Base-by-base conservation (phyloP, 192 early-diverging fungal genomes). In the Backusella circina region DNA sequence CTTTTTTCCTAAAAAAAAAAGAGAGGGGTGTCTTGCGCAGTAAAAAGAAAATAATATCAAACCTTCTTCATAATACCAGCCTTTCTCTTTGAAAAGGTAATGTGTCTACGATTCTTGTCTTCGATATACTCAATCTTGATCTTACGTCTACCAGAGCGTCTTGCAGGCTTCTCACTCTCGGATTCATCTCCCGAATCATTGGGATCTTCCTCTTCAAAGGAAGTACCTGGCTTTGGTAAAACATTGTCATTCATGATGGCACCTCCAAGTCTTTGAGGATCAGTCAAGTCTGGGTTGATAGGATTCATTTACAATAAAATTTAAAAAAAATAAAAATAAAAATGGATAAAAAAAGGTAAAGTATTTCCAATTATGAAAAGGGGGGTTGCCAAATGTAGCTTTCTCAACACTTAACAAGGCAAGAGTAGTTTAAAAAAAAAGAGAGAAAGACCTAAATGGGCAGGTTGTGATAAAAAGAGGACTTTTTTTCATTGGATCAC, bases 41-140 rank as follows among this genome's bases (percentile, higher is more conserved):
- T n/a, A n/a, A n/a, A n/a, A n/a, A n/a, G n/a, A n/a, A n/a, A n/a
- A n/a, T n/a, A n/a, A n/a, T n/a, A n/a, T n/a, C n/a, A n/a, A n/a
- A 91, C 90, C 91, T 98, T 98, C 84, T 98, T 98, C 96, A 98
- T 96, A 75, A 98, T 95, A 38, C 96, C 96, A 12, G 95, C 93
- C 75, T 96, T 97, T 79, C 96, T 89, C 83, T 98, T 98, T 77
- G 89, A 91, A 80, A 98, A 97, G 2, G 96, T 97, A 72, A 97
- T 96, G 75, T 95, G 95, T 67, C 96, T 88, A 77, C 95, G 84
- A 71, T 90, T 91, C 84, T 96, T 96, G 81, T 97, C 96, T 64
- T 95, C 92, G 50, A 98, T 98, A 76, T 93, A 96, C 77, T 95
- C 93, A 80, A 98, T 98, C 84, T 95, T 95, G 85, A 98, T 96